These are phyloP conservation scores for Cronartium ribicola DNA, from an alignment of 1,284 basidiomycete species.

Conservation along the genomic window DNA sequence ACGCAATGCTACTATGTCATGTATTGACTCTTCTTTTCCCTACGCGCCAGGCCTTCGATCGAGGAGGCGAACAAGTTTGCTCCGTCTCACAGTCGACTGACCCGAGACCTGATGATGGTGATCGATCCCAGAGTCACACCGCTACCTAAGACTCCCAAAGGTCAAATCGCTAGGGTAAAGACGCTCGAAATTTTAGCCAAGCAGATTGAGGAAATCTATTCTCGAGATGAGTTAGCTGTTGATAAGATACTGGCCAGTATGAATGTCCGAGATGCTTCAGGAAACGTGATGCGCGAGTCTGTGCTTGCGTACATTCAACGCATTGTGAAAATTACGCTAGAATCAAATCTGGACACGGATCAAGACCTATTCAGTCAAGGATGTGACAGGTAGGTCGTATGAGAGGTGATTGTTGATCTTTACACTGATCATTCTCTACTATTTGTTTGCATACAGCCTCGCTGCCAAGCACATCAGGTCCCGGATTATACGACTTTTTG, in stretches of 20 bases:
- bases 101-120: background rate
- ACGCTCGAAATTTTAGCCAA: background rate
- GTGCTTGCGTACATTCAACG: background rate
- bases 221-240: background rate
- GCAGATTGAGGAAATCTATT: slow-evolving; percentile 3
- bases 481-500: background rate
- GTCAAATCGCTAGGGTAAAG: background rate
- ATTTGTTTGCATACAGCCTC: background rate
- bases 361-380: background rate
- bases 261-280: background rate
- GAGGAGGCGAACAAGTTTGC: slow-evolving; percentile 2
- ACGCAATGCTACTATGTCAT: background rate
- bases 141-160: background rate
- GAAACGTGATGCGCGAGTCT: background rate
- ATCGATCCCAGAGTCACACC: background rate
- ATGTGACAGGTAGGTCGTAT: background rate
- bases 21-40: background rate
- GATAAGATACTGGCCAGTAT: background rate
- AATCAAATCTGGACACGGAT: background rate
- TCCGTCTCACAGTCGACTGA: background rate
- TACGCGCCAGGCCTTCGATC: background rate
- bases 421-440: background rate
- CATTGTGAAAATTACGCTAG: background rate
- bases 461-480: background rate
- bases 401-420: background rate